phyloP scores from a whole-genome alignment of 1,139 yeast genomes.

The Zygotorulaspora mrakii region DNA sequence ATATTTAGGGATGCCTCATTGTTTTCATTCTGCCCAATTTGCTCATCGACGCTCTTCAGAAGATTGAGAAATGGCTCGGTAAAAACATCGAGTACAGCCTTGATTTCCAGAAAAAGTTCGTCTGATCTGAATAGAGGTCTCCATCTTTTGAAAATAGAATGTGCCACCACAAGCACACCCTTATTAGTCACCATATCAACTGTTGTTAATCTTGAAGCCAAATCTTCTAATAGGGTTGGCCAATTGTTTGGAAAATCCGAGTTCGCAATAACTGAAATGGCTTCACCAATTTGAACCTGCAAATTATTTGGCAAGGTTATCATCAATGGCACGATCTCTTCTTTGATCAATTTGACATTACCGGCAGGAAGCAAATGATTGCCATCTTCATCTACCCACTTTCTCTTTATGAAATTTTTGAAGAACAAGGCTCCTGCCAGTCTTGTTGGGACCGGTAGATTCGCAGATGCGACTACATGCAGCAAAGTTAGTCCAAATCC shows the following conservation, averaged over 20 bases:
- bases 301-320: slow-evolving; percentile 68
- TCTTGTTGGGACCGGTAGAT: slow-evolving; percentile 55
- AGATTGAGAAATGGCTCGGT: slow-evolving; percentile 73
- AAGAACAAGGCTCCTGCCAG: slow-evolving; percentile 89
- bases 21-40: slow-evolving; percentile 49
- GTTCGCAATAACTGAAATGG: slow-evolving; percentile 89
- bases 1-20: slow-evolving; percentile 49
- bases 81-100: slow-evolving; percentile 80
- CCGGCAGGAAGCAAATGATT: slow-evolving; percentile 56
- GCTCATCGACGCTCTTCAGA: slow-evolving; percentile 60
- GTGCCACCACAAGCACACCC: slow-evolving; percentile 88
- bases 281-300: slow-evolving; percentile 90
- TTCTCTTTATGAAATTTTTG: slow-evolving; percentile 78
- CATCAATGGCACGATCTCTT: slow-evolving; percentile 79
- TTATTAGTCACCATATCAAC: slow-evolving; percentile 72
- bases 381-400: slow-evolving; percentile 91
- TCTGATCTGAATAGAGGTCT: slow-evolving; percentile 90
- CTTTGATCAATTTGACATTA: slow-evolving; percentile 68
- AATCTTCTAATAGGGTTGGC: slow-evolving; percentile 72
- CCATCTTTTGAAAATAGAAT: slow-evolving; percentile 95
- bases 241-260: slow-evolving; percentile 92
- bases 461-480: slow-evolving; percentile 68
- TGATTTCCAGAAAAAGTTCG: slow-evolving; percentile 81
- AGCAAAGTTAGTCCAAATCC: slow-evolving; percentile 76
- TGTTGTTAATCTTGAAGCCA: slow-evolving; percentile 56